A percentile compares a stretch with the other conserved stretches of the same genome.
Conservation (phyloP, 345 rosid species). For the Bruguiera sexangula region DNA sequence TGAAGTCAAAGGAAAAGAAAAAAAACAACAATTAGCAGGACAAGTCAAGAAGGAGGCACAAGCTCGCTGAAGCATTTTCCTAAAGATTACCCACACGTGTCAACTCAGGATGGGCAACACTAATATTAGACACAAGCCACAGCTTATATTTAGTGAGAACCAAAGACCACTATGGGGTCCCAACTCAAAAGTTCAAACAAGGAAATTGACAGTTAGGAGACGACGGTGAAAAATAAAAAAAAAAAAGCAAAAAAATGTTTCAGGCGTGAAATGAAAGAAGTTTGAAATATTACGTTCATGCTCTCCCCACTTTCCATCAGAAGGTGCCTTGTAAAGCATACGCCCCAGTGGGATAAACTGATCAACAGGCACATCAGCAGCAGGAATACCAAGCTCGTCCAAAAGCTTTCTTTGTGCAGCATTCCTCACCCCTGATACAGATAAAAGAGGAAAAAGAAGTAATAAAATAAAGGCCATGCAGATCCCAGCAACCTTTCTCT, state of each 20-base stretch:
- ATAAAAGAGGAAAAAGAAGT: not conserved
- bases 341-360: slow-evolving; percentile 74
- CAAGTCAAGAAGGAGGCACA: not conserved
- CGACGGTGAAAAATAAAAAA: not conserved
- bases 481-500: not conserved
- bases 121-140: not conserved
- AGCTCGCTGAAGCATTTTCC: not conserved
- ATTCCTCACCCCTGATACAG: slow-evolving; percentile 74
- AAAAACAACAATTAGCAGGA: not conserved
- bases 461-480: not conserved
- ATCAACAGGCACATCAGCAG: slow-evolving; percentile 87
- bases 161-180: not conserved
- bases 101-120: not conserved
- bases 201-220: not conserved
- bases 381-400: slow-evolving; percentile 92
- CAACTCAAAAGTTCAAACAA: not conserved
- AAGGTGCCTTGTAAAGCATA: slow-evolving; percentile 91
- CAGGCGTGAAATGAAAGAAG: not conserved
- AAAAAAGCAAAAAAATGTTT: not conserved
- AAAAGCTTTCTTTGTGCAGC: slow-evolving; percentile 98
- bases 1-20: not conserved
- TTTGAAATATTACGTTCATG: slow-evolving; percentile 67
- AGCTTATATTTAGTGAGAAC: not conserved
- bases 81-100: not conserved
- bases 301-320: slow-evolving; percentile 98